Conservation (phyloP, 108 stramenopile species). For the Epithemia pelagica region DNA sequence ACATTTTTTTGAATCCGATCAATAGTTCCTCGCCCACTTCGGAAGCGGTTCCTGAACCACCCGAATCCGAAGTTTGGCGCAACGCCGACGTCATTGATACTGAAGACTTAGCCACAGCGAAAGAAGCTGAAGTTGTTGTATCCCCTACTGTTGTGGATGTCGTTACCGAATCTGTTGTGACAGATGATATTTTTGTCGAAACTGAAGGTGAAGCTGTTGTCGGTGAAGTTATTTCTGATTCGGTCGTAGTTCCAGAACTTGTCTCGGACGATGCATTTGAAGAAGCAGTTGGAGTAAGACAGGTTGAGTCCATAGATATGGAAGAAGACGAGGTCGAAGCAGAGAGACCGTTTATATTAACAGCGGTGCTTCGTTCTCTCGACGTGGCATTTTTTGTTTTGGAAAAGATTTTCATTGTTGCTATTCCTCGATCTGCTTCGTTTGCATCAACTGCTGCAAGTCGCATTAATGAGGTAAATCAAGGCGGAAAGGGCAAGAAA, state of each 20-base stretch:
- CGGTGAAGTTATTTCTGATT: conserved; percentile 23
- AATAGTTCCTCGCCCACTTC: not conserved
- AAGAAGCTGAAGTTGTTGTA: not conserved
- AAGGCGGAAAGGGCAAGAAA: conserved; percentile 2
- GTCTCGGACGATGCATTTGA: conserved; percentile 63
- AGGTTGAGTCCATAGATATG: conserved; percentile 16
- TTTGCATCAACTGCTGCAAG: not conserved
- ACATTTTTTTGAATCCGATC: conserved; percentile 19
- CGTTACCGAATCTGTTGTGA: conserved; percentile 2
- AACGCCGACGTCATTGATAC: not conserved
- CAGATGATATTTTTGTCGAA: not conserved
- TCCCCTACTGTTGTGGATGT: conserved; percentile 18
- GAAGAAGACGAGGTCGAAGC: conserved; percentile 23
- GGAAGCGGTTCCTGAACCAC: not conserved
- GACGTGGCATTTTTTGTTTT: conserved; percentile 60
- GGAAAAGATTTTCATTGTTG: conserved; percentile 55
- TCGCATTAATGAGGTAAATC: not conserved
- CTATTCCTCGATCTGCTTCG: not conserved
- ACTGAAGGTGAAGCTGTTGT: conserved; percentile 23
- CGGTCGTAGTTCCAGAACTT: conserved; percentile 43
- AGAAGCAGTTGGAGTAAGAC: conserved; percentile 42
- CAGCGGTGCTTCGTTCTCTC: conserved; percentile 42
- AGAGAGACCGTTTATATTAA: conserved; percentile 24
- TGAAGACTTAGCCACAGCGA: too few relatives aligned
- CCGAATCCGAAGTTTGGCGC: not conserved